phyloP scores from a whole-genome alignment of 208 protist species.

The Wallacemonas sp. region DNA sequence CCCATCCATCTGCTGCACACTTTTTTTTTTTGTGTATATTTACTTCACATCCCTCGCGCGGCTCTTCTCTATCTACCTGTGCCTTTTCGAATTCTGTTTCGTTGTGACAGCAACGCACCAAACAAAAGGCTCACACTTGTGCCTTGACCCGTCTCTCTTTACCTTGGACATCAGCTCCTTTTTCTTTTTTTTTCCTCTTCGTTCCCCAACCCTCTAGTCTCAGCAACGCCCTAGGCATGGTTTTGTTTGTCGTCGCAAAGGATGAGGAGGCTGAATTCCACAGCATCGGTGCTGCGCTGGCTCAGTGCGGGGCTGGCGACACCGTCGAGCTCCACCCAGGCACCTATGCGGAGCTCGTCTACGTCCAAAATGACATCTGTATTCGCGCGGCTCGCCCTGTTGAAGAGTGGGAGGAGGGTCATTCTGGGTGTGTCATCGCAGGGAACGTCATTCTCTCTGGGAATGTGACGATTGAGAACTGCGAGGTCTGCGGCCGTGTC shows the following conservation, averaged over 20 bases:
- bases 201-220: background rate
- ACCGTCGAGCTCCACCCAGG: slow-evolving; percentile 56
- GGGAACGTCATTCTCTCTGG: slow-evolving; percentile 53
- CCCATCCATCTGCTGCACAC: no score
- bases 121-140: no score
- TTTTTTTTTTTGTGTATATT: no score
- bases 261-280: slow-evolving; percentile 47
- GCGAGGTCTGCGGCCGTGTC: slow-evolving; percentile 62
- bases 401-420: slow-evolving; percentile 39
- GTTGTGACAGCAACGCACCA: no score
- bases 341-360: slow-evolving; percentile 75
- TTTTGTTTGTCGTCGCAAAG: slow-evolving; percentile 30
- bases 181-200: background rate
- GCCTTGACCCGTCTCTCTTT: no score
- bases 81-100: no score
- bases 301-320: slow-evolving; percentile 50
- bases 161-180: background rate
- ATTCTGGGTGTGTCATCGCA: slow-evolving; percentile 41
- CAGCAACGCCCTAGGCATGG: background rate
- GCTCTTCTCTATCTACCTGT: no score
- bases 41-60: no score
- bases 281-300: slow-evolving; percentile 66
- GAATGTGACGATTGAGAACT: slow-evolving; percentile 42
- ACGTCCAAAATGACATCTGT: slow-evolving; percentile 55
- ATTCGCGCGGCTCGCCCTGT: slow-evolving; percentile 25